Evolutionary conservation across 768 basidiomycete species (phyloP).

Genomic region (Fomitopsis serialis): DNA sequence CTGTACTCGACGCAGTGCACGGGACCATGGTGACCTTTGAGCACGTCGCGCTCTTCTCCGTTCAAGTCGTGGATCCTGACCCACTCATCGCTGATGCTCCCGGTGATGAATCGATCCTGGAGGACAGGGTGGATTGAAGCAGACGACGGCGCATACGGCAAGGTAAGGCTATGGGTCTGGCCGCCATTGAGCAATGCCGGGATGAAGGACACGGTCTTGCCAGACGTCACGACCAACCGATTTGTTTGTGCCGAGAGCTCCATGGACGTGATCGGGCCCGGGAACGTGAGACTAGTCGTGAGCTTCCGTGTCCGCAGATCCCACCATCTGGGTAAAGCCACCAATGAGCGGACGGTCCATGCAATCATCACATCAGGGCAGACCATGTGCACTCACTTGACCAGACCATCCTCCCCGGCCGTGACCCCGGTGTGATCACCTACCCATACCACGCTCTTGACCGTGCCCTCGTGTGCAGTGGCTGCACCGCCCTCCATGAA

Average conservation of each 20-base stretch:
- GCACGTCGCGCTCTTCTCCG: slow-evolving; percentile 84
- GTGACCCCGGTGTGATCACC: slow-evolving; percentile 83
- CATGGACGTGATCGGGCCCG: slow-evolving; percentile 88
- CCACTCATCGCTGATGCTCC: slow-evolving; percentile 90
- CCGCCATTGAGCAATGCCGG: slow-evolving; percentile 61
- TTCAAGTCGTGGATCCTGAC: slow-evolving; percentile 89
- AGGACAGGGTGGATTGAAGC: slow-evolving; percentile 90
- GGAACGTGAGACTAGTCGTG: slow-evolving; percentile 65
- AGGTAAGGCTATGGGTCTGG: slow-evolving; percentile 68
- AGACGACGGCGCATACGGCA: slow-evolving; percentile 86
- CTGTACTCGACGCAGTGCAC: slow-evolving; percentile 92
- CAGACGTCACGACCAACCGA: slow-evolving; percentile 85
- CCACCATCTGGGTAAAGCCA: slow-evolving; percentile 73
- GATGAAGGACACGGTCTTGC: slow-evolving; percentile 89
- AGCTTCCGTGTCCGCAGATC: slow-evolving; percentile 77
- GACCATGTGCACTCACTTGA: slow-evolving; percentile 60
- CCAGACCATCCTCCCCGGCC: slow-evolving; percentile 85
- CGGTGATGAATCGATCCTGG: slow-evolving; percentile 90
- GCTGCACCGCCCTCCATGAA: slow-evolving; percentile 53
- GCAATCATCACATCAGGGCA: not conserved
- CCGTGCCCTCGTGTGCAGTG: slow-evolving; percentile 78
- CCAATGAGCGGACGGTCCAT: not conserved
- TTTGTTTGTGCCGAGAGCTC: slow-evolving; percentile 80
- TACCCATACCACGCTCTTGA: slow-evolving; percentile 93
- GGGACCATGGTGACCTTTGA: slow-evolving; percentile 97